Evolutionary conservation across 2,329 filamentous ascomycete species (phyloP).

Genomic region (Clonostachys rhizophaga): DNA sequence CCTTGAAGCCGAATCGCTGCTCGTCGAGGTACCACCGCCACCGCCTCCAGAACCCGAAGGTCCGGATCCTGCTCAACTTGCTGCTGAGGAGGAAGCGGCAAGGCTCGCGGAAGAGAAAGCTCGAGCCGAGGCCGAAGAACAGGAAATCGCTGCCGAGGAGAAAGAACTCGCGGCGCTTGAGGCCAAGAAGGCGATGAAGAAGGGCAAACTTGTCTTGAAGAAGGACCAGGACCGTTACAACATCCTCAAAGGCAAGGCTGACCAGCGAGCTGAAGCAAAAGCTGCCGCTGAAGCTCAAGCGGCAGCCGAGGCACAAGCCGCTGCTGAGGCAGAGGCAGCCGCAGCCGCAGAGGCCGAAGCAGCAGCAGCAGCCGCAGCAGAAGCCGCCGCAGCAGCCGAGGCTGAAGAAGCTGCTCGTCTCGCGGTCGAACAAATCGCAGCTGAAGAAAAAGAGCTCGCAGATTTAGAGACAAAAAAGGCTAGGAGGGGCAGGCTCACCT

Average conservation of each 20-base stretch:
- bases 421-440: slow-evolving; percentile 21
- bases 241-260: slow-evolving; percentile 10
- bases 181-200: slow-evolving; percentile 20
- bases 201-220: slow-evolving; percentile 11
- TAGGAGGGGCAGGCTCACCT: slow-evolving; percentile 27
- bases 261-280: slow-evolving; percentile 6
- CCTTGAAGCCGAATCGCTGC: not conserved
- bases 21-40: not conserved
- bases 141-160: slow-evolving; percentile 9
- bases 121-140: slow-evolving; percentile 14
- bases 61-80: slow-evolving; percentile 12
- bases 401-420: slow-evolving; percentile 11
- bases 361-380: slow-evolving; percentile 33
- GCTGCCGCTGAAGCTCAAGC: slow-evolving; percentile 16
- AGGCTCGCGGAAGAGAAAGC: slow-evolving; percentile 14
- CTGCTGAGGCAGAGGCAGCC: slow-evolving; percentile 28
- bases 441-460: slow-evolving; percentile 18
- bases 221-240: slow-evolving; percentile 19
- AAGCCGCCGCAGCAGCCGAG: slow-evolving; percentile 10
- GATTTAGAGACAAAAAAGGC: slow-evolving; percentile 12
- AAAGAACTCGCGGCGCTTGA: slow-evolving; percentile 13
- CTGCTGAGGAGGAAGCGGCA: slow-evolving; percentile 11
- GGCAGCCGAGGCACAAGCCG: slow-evolving; percentile 14
- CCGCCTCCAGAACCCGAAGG: not conserved
- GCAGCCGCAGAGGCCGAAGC: slow-evolving; percentile 17